Percentiles rank a stretch among this genome's conserved stretches.
These are phyloP conservation scores for Kodamaea fukazawae DNA, from an alignment of 805 yeast species.

Conservation along the genomic window DNA sequence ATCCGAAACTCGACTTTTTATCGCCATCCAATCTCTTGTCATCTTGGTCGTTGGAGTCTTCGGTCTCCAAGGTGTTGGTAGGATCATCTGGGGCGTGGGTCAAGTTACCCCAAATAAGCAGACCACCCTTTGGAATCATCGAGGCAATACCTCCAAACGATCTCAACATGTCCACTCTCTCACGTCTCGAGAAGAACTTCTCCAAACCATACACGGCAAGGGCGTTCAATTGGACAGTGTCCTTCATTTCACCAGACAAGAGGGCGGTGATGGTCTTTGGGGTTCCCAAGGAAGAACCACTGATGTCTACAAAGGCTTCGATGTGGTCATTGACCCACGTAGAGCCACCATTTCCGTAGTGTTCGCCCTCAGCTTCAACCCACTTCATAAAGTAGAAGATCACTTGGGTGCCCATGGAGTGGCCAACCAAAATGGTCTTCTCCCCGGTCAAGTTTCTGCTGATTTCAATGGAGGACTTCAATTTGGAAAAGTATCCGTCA, in stretches of 20 bases:
- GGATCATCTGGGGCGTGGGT: constrained; percentile 72
- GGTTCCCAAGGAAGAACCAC: constrained; percentile 90
- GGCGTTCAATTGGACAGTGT: constrained; percentile 90
- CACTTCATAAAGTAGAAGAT: constrained; percentile 87
- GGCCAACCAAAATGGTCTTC: constrained; percentile 79
- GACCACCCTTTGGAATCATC: constrained; percentile 97
- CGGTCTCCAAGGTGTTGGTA: constrained; percentile 23
- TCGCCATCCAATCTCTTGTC: constrained; percentile 13
- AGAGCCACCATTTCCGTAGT: constrained; percentile 88
- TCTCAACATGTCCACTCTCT: constrained; percentile 79
- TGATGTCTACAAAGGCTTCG: constrained; percentile 77
- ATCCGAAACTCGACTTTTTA: constrained; percentile 14
- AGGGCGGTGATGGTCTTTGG: constrained; percentile 92
- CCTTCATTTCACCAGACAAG: constrained; percentile 97
- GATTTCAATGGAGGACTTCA: constrained; percentile 72
- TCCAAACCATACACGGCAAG: constrained; percentile 93
- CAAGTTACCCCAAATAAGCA: constrained; percentile 79
- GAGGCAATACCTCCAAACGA: constrained; percentile 93
- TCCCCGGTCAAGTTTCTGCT: constrained; percentile 50
- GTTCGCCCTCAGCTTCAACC: constrained; percentile 86
- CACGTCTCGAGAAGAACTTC: constrained; percentile 85
- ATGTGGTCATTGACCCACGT: constrained; percentile 85
- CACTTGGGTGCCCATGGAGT: constrained; percentile 96
- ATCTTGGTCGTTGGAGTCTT: constrained; percentile 10
- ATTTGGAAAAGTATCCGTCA: constrained; percentile 78